Conservation (phyloP, 441 rosid species). For the Euphorbia corollata region DNA sequence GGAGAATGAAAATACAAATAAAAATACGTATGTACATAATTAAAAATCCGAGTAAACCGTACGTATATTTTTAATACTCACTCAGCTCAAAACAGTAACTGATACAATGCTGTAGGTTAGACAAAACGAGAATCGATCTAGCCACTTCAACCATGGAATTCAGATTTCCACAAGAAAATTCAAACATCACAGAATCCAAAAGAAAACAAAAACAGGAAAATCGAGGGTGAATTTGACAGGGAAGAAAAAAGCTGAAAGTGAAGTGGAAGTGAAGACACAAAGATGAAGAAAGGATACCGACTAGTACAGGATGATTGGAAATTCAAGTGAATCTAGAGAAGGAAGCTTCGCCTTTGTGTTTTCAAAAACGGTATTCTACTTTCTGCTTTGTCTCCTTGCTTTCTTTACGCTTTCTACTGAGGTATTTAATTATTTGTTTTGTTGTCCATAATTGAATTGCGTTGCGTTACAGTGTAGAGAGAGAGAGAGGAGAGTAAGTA, state of each 20-base stretch:
- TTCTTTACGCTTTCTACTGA: slow-evolving; percentile 5
- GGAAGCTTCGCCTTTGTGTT: slow-evolving; percentile 21
- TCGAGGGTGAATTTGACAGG: background rate
- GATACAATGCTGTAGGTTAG: background rate
- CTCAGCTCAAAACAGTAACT: slow-evolving; percentile 11
- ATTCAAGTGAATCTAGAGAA: slow-evolving; percentile 19
- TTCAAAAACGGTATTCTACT: slow-evolving; percentile 22
- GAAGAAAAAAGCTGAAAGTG: background rate
- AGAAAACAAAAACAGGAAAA: background rate
- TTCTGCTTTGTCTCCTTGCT: slow-evolving; percentile 6
- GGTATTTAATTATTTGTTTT: slow-evolving; percentile 2
- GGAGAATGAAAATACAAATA: background rate
- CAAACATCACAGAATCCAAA: slow-evolving; percentile 15
- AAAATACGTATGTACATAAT: background rate
- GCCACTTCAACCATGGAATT: slow-evolving; percentile 14
- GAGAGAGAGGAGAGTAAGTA: background rate
- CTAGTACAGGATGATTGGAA: slow-evolving; percentile 10
- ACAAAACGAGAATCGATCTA: slow-evolving; percentile 22
- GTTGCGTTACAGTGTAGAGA: background rate
- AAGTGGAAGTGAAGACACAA: background rate
- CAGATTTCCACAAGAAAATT: slow-evolving; percentile 14
- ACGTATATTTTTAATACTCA: background rate
- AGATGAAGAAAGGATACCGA: slow-evolving; percentile 18
- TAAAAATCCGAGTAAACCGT: background rate
- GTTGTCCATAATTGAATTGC: background rate